Evolutionary conservation across 345 rosid species (phyloP), one percentile per base, ranked within the genome.

Genomic region (Capsella bursapastoris): DNA sequence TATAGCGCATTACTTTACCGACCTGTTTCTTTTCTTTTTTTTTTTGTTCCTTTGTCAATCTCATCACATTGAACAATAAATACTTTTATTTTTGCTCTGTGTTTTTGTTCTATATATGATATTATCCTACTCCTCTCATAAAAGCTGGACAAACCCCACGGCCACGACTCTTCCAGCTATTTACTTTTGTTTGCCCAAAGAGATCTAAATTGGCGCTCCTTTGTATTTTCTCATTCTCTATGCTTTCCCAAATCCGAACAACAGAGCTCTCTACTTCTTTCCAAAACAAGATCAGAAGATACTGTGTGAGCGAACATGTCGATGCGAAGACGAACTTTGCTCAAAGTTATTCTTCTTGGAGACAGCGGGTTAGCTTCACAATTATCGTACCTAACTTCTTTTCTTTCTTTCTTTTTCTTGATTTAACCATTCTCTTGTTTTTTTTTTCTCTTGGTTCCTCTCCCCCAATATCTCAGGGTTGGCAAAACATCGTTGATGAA

Each of bases 401-500:
- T 38, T 14, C 8, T n/a, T 6, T 7, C 41, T 28, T 27, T 9
- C 9, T 41, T 43, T 50, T 64, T 2, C 34, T 37, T 38, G 40
- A 31, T 37, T 52, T 60, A 25, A 57, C 52, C 56, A 50, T 75
- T 32, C 8, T 51, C 18, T 35, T 15, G 2, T 65, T 11, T 12
- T 13, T 45, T 4, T 11, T 43, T 45, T 7, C 29, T 3, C 32
- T 29, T 22, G 25, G 37, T 34, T 34, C 7, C 29, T 51, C 2
- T 28, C 14, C 27, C 27, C 45, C 48, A 55, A 40, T 64, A 32
- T 57, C 22, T 71, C 88, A 94, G 98, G 85, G 98, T 91, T 64
- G 98, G 98, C 80, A 94, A 94, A 91, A 94, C 98, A 53, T 91
- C 98, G 67, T 73, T 94, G 92, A 94, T 94, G 97, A 94, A 94